Evolutionary conservation across 164 flowering plant species (phyloP), one percentile per base, ranked within the genome.

Genomic region (Magnolia sinica): DNA sequence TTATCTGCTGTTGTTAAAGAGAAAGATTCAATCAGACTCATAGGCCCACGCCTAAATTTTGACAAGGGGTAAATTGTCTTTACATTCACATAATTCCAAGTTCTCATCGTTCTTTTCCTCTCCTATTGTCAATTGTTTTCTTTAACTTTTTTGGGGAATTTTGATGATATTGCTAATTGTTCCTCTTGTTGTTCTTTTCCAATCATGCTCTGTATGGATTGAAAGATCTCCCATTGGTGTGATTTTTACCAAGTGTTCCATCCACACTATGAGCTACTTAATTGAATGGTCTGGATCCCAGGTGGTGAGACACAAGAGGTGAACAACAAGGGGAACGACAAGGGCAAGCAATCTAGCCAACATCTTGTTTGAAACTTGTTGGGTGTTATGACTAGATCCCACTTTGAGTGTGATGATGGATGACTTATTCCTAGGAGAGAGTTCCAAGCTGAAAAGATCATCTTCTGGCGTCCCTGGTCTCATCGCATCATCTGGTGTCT

Each of bases 381-480:
- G 61, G 61, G 61, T 55, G 61, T 55, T 55, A 55, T 16, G 19
- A 13, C 3, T 8, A 55, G 14, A 55, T 55, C 61, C 61, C 18
- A 55, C 13, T 11, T 14, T 55, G 13, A 55, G 13, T 55, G 14
- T 24, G 16, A 73, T 55, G 59, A 49, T 16, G 14, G 67, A 68
- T 73, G 58, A 75, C 85, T 86, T 83, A 88, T 89, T 77, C 18
- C 8, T 67, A 0, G 83, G 75, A 63, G 81, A 79, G 66, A 76
- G 27, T 49, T 82, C 86, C 79, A 81, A 64, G 73, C 81, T 84
- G 79, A 84, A 79, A 50, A 79, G 79, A 45, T 84, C 82, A 16
- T 81, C 86, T 66, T 76, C 78, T 10, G 72, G 64, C 0, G 45
- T 16, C 29, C 71, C 71, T 37, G 50, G 71, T 37, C 27, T 29